Percentiles rank a stretch among this genome's conserved stretches.
Evolutionary conservation across 352 stramenopile species (phyloP).

Genomic region (Aphanomyces stellatus): DNA sequence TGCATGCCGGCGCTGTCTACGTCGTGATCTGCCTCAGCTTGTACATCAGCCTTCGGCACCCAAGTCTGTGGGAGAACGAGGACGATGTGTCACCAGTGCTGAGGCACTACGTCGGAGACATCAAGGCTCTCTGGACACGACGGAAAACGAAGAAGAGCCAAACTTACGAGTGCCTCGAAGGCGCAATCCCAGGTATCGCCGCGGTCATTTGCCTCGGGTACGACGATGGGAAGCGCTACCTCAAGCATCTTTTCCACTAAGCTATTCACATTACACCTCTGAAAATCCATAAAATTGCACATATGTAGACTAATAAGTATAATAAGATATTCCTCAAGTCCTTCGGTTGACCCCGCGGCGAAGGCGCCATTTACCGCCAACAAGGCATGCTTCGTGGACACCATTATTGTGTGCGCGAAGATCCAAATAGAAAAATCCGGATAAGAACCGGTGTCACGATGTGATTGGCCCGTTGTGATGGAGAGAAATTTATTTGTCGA

Average conservation of each 20-base stretch:
- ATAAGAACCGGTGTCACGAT: background rate
- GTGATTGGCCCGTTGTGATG: background rate
- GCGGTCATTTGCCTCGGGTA: conserved; percentile 12
- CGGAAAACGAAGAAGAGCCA: conserved; percentile 5
- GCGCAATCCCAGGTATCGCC: background rate
- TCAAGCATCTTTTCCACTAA: background rate
- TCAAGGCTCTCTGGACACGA: conserved; percentile 3
- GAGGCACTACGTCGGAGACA: conserved; percentile 3
- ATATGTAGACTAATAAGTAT: conserved; percentile 2
- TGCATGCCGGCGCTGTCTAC: background rate
- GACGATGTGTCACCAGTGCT: conserved; percentile 8
- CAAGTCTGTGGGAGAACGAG: conserved; percentile 9
- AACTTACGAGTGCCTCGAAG: background rate
- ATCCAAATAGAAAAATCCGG: background rate
- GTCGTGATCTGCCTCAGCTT: background rate
- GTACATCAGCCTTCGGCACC: conserved; percentile 8
- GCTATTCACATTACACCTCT: background rate
- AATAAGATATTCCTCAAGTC: background rate
- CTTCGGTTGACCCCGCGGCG: background rate
- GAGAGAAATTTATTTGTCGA: background rate
- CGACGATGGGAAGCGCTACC: conserved; percentile 6
- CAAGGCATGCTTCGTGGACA: background rate
- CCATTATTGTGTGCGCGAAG: too few relatives aligned
- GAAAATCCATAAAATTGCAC: background rate
- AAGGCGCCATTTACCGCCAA: background rate